phyloP scores from a whole-genome alignment of 106 monocot genomes.

The Platanthera zijinensis region DNA sequence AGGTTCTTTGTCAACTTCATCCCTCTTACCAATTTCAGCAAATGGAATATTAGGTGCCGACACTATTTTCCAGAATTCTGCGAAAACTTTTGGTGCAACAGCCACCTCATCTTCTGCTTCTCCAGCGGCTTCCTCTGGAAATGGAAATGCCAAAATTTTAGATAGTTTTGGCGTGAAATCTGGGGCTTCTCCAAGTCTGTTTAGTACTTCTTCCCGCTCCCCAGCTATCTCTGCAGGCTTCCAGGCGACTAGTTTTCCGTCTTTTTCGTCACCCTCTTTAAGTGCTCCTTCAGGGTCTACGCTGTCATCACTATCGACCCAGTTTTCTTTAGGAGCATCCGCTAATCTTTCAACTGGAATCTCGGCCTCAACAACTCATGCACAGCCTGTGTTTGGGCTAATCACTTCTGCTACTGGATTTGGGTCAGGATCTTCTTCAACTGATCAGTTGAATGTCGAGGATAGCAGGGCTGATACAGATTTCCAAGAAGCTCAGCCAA shows the following conservation, averaged over 20 bases:
- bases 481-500: constrained; percentile 17
- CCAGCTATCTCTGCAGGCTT: constrained; percentile 4
- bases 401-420: constrained; percentile 13
- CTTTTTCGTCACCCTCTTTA: background rate
- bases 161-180: background rate
- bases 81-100: background rate
- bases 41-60: background rate
- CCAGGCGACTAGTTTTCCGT: background rate
- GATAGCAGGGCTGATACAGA: constrained; percentile 54
- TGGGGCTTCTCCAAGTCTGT: constrained; percentile 11
- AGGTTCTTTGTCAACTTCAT: background rate
- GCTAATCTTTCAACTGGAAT: constrained; percentile 14
- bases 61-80: background rate
- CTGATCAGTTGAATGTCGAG: constrained; percentile 64
- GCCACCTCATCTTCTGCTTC: background rate
- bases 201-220: constrained; percentile 10
- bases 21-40: background rate
- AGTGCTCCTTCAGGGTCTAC: background rate
- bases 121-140: background rate
- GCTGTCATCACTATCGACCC: background rate
- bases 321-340: constrained; percentile 1
- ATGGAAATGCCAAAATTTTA: background rate
- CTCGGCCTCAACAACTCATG: constrained; percentile 1
- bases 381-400: constrained; percentile 14
- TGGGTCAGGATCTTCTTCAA: constrained; percentile 14